Conservation (phyloP, 495 filamentous ascomycete species). For the Neurospora sp. region DNA sequence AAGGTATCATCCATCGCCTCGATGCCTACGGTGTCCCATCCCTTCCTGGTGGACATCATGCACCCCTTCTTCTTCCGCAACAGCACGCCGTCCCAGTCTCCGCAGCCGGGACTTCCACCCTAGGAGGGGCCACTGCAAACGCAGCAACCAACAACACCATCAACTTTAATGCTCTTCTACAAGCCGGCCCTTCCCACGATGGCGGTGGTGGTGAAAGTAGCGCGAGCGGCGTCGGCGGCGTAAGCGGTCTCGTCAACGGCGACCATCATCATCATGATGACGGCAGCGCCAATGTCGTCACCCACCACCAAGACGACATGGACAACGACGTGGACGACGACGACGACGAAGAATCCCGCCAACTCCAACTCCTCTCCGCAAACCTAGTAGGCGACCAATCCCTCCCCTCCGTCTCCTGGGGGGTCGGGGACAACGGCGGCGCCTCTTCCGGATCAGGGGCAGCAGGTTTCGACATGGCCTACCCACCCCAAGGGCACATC, state of each 20-base stretch:
- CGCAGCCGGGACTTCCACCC: neutral
- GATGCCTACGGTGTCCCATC: neutral
- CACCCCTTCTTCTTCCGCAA: neutral
- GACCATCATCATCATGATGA: neutral
- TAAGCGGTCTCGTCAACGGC: neutral
- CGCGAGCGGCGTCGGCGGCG: neutral
- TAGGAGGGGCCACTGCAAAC: neutral
- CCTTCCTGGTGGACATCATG: neutral
- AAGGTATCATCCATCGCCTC: neutral
- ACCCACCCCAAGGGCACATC: neutral
- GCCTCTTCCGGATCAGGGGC: neutral
- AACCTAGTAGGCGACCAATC: neutral
- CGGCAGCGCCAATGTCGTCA: neutral
- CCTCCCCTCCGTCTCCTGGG: neutral
- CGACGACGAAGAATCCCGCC: neutral
- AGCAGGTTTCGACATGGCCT: neutral
- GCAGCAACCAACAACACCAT: neutral
- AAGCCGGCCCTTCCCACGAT: neutral
- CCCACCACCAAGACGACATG: neutral
- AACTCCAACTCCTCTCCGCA: neutral
- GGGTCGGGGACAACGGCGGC: neutral
- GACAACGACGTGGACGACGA: neutral
- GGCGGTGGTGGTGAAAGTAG: neutral
- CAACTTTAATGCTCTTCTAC: neutral
- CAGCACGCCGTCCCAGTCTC: neutral